Percentiles rank a stretch among this genome's conserved stretches.
Conservation (phyloP, 768 basidiomycete species). For the Mycena pura region DNA sequence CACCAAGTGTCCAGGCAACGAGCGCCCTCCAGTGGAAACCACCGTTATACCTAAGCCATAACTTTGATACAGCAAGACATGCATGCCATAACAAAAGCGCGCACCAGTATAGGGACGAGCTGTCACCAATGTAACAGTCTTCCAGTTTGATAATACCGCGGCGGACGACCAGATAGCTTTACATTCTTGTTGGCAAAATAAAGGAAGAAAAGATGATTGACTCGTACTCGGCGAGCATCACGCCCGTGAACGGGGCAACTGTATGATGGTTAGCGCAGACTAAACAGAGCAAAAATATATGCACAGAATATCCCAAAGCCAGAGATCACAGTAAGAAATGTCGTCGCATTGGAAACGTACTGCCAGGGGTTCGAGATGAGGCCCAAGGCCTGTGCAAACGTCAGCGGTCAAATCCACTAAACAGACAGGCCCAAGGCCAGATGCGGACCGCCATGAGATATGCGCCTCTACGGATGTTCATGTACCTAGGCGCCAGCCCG, state of each 20-base stretch:
- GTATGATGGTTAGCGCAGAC: constrained; percentile 5
- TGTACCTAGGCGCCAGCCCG: constrained; percentile 11
- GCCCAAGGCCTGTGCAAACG: constrained; percentile 10
- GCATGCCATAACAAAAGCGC: constrained; percentile 2
- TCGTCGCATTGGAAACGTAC: constrained; percentile 8
- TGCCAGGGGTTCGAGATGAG: constrained; percentile 13
- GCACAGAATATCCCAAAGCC: constrained; percentile 11
- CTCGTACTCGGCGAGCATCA: constrained; percentile 13
- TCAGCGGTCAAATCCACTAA: constrained; percentile 23
- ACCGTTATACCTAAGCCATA: constrained; percentile 8
- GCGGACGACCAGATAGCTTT: constrained; percentile 14
- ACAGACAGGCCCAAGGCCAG: constrained; percentile 16
- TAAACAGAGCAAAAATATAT: constrained; percentile 8
- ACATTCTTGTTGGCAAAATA: constrained; percentile 1
- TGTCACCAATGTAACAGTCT: constrained; percentile 10
- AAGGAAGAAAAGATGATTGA: constrained; percentile 7
- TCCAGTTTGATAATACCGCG: constrained; percentile 13
- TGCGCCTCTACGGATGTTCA: constrained; percentile 1
- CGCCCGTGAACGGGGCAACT: constrained; percentile 11
- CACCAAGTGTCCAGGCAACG: constrained; percentile 9
- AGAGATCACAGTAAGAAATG: constrained; percentile 14
- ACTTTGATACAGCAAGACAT: constrained; percentile 10
- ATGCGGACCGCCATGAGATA: constrained; percentile 12
- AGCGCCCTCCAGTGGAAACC: constrained; percentile 12
- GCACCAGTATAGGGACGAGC: constrained; percentile 13